Percentiles rank a stretch among this genome's conserved stretches.
Evolutionary conservation across 495 filamentous ascomycete species (phyloP).

Genomic region (Aspergillus coremiiformis): DNA sequence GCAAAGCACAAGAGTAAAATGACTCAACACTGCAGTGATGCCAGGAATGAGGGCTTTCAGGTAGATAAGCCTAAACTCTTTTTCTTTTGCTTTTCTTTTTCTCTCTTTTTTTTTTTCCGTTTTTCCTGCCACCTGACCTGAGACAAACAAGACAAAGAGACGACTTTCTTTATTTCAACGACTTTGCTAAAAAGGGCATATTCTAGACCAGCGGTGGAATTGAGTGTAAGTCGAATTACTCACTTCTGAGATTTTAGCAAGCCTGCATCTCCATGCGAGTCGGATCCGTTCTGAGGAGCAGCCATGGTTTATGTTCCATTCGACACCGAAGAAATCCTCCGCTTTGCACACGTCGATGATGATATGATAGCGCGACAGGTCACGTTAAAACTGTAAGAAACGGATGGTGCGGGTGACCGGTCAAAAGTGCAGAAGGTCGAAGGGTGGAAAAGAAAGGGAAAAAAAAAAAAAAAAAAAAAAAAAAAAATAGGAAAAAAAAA

Average conservation of each 20-base stretch:
- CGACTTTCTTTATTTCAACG: neutral
- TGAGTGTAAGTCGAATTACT: constrained; percentile 19
- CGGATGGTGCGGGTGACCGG: constrained; percentile 4
- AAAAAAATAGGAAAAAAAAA: constrained; percentile 15
- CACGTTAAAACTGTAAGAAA: constrained; percentile 2
- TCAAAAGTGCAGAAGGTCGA: neutral
- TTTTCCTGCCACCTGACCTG: neutral
- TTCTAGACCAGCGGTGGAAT: constrained; percentile 2
- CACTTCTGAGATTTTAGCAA: constrained; percentile 45
- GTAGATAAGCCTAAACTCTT: neutral
- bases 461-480: constrained; percentile 9
- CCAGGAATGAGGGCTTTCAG: neutral
- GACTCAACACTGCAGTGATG: neutral
- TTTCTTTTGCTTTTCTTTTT: no score
- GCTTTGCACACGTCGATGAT: constrained; percentile 10
- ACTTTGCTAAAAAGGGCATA: constrained; percentile 1
- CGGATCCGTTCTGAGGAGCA: constrained; percentile 42
- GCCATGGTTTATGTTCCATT: constrained; percentile 43
- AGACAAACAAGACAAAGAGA: constrained; percentile 3
- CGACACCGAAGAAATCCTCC: constrained; percentile 21
- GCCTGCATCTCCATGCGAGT: constrained; percentile 45
- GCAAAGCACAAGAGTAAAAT: constrained; percentile 2
- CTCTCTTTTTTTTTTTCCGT: neutral
- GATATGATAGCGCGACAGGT: neutral
- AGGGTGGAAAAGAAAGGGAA: constrained; percentile 5